Evolutionary conservation across 805 yeast species (phyloP).

Genomic region (Teunomyces barrocoloradensis): DNA sequence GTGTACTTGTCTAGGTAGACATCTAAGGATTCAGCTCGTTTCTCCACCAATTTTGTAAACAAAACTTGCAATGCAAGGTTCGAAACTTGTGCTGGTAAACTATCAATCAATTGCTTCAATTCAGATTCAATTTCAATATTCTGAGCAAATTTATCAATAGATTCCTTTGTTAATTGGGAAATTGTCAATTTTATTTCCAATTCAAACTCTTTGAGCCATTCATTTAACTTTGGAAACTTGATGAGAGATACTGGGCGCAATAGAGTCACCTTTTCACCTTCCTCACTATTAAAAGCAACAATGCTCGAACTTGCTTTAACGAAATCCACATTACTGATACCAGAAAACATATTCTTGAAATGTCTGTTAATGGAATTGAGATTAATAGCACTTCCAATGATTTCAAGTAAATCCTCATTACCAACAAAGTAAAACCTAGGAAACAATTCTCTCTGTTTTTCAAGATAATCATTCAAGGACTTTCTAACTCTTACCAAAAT

Average conservation of each 20-base stretch:
- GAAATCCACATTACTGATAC: conserved; percentile 45
- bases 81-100: conserved; percentile 55
- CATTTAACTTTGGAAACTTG: conserved; percentile 45
- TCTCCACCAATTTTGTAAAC: conserved; percentile 52
- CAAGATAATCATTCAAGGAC: conserved; percentile 75
- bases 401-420: conserved; percentile 82
- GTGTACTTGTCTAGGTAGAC: conserved; percentile 6
- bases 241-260: conserved; percentile 41
- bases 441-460: conserved; percentile 70
- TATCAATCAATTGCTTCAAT: conserved; percentile 30
- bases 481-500: conserved; percentile 57
- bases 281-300: conserved; percentile 53
- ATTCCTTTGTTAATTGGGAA: conserved; percentile 26
- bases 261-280: conserved; percentile 58
- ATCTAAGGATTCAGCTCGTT: background rate
- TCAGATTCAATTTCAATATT: background rate
- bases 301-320: conserved; percentile 35
- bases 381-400: conserved; percentile 65
- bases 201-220: conserved; percentile 66
- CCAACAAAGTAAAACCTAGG: conserved; percentile 88
- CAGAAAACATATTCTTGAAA: conserved; percentile 69
- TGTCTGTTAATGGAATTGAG: conserved; percentile 51
- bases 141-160: conserved; percentile 15
- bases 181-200: conserved; percentile 49
- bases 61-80: conserved; percentile 53